Base-by-base conservation (phyloP, 108 stramenopile genomes). In the Fragilaria crotonensis region DNA sequence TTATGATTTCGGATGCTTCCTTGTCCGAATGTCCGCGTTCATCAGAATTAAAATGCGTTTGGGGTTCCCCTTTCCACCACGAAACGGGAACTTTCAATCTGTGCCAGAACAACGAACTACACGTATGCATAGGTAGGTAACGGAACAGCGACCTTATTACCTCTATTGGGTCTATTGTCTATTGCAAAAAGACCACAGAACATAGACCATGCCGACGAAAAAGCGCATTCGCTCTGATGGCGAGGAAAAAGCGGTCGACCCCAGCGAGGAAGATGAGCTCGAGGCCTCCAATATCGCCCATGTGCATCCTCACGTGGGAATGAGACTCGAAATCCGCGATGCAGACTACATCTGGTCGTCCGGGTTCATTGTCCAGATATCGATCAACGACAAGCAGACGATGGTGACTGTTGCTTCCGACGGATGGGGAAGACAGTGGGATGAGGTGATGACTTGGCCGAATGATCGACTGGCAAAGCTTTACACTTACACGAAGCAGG, bases 361-460 rank as follows among this genome's bases (percentile, higher is more conserved):
- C 3, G 54, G 25, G n/a, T 26, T 19, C 3, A 29, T 56, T 56
- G 33, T 56, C n/a, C 3, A 36, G 19, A 41, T 41, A 11, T 14
- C 11, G 7, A 11, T 14, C 11, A 5, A n/a, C 2, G 11, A 26
- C 2, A 25, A 52, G 25, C 4, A 23, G 19, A 7, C 31, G 25
- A 25, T 26, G 18, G 51, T 52, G 1, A 52, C 51, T 3, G 51
- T 52, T 26, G 23, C 21, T 26, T 52, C 23, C 25, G 54, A 56
- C n/a, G 54, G 54, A 33, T 56, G 54, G 54, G 54, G 25, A 25
- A 52, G 54, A 2, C 1, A 56, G 23, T 56, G 54, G 54, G 54
- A 56, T 36, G 54, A 56, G 33, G n/a, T n/a, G n/a, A 2, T 56
- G 4, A 29, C 18, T 20, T 32, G 30, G 30, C 54, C 54, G 1